These are phyloP conservation scores for Hymenoscyphus fraxineus DNA, from an alignment of 2,329 filamentous ascomycete genomes.

Conservation along the genomic window DNA sequence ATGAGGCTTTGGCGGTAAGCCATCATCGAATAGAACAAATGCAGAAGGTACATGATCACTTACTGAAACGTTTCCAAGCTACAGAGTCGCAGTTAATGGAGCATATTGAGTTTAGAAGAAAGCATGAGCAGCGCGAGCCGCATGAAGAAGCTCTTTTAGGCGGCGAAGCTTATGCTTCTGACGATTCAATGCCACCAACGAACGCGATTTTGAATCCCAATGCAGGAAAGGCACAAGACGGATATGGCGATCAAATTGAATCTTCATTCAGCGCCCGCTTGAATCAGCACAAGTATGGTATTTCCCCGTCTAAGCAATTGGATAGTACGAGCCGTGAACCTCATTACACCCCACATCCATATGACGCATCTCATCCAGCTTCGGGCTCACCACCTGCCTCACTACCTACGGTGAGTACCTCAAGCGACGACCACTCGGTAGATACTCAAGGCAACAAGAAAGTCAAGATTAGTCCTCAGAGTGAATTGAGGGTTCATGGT, in stretches of 20 bases:
- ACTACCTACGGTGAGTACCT: conserved; percentile 7
- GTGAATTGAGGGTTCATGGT: conserved; percentile 50
- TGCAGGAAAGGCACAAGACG: neutral
- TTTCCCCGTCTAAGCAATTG: neutral
- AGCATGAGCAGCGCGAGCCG: conserved; percentile 27
- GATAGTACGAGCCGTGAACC: conserved; percentile 10
- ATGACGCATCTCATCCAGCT: neutral
- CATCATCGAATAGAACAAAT: conserved; percentile 42
- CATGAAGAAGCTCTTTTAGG: conserved; percentile 9
- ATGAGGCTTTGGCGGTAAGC: conserved; percentile 20
- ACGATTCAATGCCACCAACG: neutral
- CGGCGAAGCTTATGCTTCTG: conserved; percentile 6
- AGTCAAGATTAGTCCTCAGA: conserved; percentile 44
- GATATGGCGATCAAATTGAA: neutral
- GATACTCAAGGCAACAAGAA: conserved; percentile 42
- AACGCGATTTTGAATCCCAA: neutral
- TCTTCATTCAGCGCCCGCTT: neutral
- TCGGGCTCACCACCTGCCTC: neutral
- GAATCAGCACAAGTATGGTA: neutral
- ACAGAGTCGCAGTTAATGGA: conserved; percentile 28
- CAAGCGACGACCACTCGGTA: conserved; percentile 10
- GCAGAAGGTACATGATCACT: conserved; percentile 48
- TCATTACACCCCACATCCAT: conserved; percentile 5
- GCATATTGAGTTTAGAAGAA: conserved; percentile 33
- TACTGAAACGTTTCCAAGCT: conserved; percentile 48